Evolutionary conservation across 805 yeast genomes (phyloP).

Genomic region (Maudiozyma pseudohumilis): DNA sequence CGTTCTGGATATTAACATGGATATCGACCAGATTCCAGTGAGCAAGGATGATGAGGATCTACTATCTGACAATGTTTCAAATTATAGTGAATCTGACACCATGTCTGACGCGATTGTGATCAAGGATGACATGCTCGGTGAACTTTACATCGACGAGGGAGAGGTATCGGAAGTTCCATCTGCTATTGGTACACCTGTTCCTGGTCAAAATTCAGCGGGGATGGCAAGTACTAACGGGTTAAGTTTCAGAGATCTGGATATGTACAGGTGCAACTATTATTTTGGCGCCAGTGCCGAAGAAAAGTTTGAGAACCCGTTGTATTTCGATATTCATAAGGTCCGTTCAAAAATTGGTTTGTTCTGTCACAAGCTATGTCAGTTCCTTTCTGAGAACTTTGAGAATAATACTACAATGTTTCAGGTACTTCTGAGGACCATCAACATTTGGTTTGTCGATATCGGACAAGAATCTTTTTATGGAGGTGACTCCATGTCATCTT

Average conservation of each 20-base stretch:
- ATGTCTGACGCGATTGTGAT: constrained; percentile 20
- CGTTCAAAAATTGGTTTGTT: constrained; percentile 52
- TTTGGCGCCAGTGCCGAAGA: constrained; percentile 48
- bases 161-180: constrained; percentile 36
- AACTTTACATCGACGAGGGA: constrained; percentile 31
- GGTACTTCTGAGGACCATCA: constrained; percentile 50
- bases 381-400: constrained; percentile 39
- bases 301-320: constrained; percentile 34
- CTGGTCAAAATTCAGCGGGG: constrained; percentile 22
- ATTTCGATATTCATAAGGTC: constrained; percentile 46
- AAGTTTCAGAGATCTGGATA: constrained; percentile 49
- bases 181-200: constrained; percentile 30
- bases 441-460: constrained; percentile 72
- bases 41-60: constrained; percentile 24
- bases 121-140: constrained; percentile 12
- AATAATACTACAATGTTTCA: constrained; percentile 59
- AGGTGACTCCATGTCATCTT: constrained; percentile 41
- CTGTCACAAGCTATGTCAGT: constrained; percentile 47
- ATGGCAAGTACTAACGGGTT: constrained; percentile 46
- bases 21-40: constrained; percentile 28
- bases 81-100: constrained; percentile 14
- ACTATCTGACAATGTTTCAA: constrained; percentile 5
- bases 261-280: constrained; percentile 54
- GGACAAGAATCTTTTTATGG: constrained; percentile 62
- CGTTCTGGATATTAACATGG: constrained; percentile 29